These are phyloP conservation scores for Malassezia brasiliensis DNA, from an alignment of 1,284 basidiomycete species.

Conservation along the genomic window DNA sequence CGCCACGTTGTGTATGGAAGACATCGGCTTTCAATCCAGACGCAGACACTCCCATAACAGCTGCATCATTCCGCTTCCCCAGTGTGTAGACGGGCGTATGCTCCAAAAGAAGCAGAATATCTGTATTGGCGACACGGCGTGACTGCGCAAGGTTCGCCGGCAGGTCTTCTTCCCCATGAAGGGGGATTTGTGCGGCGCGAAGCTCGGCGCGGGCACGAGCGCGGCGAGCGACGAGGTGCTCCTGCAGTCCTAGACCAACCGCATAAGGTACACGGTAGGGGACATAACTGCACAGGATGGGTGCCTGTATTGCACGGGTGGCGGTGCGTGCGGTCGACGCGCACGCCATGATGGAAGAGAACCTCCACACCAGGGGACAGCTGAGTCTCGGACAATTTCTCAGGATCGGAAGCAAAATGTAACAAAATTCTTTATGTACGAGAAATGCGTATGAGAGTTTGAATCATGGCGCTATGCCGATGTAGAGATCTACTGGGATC, in stretches of 20 bases:
- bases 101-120: conserved; percentile 55
- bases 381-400: no score
- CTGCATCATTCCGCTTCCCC: conserved; percentile 59
- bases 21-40: conserved; percentile 72
- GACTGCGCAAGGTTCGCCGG: conserved; percentile 53
- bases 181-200: conserved; percentile 64
- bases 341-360: no score
- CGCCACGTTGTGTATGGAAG: conserved; percentile 70
- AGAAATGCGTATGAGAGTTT: no score
- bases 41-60: conserved; percentile 61
- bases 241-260: conserved; percentile 37
- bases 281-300: conserved; percentile 24
- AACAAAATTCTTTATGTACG: no score
- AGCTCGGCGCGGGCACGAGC: conserved; percentile 51
- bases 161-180: conserved; percentile 62
- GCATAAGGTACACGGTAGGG: conserved; percentile 41
- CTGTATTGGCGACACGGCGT: conserved; percentile 46
- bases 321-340: no score
- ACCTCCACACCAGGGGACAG: no score
- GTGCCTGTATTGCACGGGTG: background rate
- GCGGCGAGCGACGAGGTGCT: conserved; percentile 34
- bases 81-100: conserved; percentile 90
- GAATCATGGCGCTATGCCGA: no score
- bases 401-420: no score
- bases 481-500: no score